Evolutionary conservation across 495 filamentous ascomycete species (phyloP), one percentile per base, ranked within the genome.

Genomic region (Haplographium delicatum): DNA sequence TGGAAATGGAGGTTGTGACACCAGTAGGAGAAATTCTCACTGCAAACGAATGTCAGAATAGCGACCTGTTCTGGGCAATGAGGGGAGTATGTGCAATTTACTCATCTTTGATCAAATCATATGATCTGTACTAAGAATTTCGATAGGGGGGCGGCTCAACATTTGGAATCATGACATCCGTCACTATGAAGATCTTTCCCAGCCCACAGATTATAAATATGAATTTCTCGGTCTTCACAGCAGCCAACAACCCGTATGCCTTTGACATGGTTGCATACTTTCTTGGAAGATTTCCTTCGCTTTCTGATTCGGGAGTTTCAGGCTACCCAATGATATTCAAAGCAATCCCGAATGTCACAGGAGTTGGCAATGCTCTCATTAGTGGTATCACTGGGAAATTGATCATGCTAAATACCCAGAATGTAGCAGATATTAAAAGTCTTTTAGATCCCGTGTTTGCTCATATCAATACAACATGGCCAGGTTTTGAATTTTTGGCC

Each of bases 51-150:
- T 74, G 72, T 46, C 65, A 78, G 50, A 72, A 84, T 45, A 37
- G 66, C 1, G 82, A 86, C 56, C 60, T 86, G 4, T 86, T 81
- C 60, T 86, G 79, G 81, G 83, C 83, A 9, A 68, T 84, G 26
- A 70, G 74, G 24, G 83, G 82, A 2, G 69, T 75, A 58, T 63
- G 71, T 44, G 5, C 6, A 28, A 23, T 9, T n/a, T 24, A 20
- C 28, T 26, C 22, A 38, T 38, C 3, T 11, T 43, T 28, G 13
- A 7, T 33, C 20, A 16, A n/a, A 15, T 10, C 13, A 39, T n/a
- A 18, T 10, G 22, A 33, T 11, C 5, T 16, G 35, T 0, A 18
- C 20, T 8, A 52, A 13, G 45, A 22, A 7, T 38, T n/a, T n/a
- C 4, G n/a, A 30, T 27, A 72, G 68, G 82, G 82, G 9, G 83